Evolutionary conservation across 345 rosid genomes (phyloP), one percentile per base, ranked within the genome.

Genomic region (Euphorbia lathyris): DNA sequence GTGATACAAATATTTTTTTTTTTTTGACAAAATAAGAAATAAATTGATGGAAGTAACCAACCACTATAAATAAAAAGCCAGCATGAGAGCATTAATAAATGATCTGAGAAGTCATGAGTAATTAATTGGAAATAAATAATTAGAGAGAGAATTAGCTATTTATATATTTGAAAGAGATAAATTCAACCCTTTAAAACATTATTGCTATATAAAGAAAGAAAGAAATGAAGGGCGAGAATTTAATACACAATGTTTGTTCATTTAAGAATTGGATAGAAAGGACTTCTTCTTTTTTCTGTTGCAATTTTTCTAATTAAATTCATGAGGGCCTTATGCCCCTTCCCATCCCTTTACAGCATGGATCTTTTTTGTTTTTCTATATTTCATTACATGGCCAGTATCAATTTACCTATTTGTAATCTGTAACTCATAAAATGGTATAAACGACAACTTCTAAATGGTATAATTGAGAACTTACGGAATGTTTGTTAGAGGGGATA

Each of bases 281-380:
- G 58, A 56, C 52, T 23, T 8, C 5, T 5, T 27, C 56, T 50
- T 52, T 13, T 42, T 32, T 58, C 30, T 36, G 38, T 80, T 30
- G 38, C 14, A 17, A 17, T 65, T 61, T 65, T 29, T 68, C 52
- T 59, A 27, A 72, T 58, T 58, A 16, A 56, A 58, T 63, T 73
- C 83, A 77, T 72, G 83, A 34, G 78, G 67, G 45, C 27, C 61
- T 68, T 64, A 59, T 76, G 76, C 68, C 17, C 48, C 9, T 38
- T 58, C 59, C 69, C 74, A 58, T 77, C 68, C 69, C 81, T 72
- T 79, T 74, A 79, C 82, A 82, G 80, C 45, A 64, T 47, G 71
- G 59, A 45, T 20, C 60, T 27, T 22, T 34, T 26, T 25, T 27
- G 10, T 52, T 30, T 11, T 11, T 61, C 6, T 3, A 14, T 12